Evolutionary conservation across 768 basidiomycete species (phyloP), one percentile per base, ranked within the genome.

Genomic region (Hygrocybe punicea): DNA sequence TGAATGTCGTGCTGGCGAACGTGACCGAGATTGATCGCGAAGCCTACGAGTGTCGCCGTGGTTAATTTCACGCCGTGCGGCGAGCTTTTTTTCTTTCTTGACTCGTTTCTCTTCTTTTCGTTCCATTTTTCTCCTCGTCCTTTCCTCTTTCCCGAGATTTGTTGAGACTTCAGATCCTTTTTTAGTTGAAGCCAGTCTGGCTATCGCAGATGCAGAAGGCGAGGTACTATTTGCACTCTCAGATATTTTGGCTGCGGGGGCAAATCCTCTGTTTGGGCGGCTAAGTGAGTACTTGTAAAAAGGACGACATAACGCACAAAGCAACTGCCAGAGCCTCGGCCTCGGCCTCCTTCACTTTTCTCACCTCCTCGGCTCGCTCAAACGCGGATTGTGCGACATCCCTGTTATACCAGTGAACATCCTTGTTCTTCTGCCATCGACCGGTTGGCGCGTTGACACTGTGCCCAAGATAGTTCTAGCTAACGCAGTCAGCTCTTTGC

Each of bases 341-440:
- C 68, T 98, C 95, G 14, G 86, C 80, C 65, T 93, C 89, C 69
- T 97, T 96, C 60, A 97, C 69, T 64, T 80, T 83, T 55, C 82
- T 74, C 33, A 97, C 86, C 74, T 98, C 95, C 59, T 87, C 92
- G 0, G 53, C 64, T 54, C 82, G 76, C 59, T 84, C 83, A 10
- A 69, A 69, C 13, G 82, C 82, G 62, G 63, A 13, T 65, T 60
- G 1, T 67, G 65, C 34, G 59, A 57, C 24, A 4, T 93, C 91
- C 25, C 94, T 84, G 64, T 76, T 83, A 68, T 96, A 98, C 95
- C 95, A 98, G 65, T 96, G 94, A 14, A 98, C 75, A 65, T 98
- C 95, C 69, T 95, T 93, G 76, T 93, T 93, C 74, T 95, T 95
- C 74, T 97, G 95, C 95, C 95, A 98, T 47, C 95, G 79, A 1